Base-by-base conservation (phyloP, 192 early-diverging fungal genomes). In the Coemansia sp. region DNA sequence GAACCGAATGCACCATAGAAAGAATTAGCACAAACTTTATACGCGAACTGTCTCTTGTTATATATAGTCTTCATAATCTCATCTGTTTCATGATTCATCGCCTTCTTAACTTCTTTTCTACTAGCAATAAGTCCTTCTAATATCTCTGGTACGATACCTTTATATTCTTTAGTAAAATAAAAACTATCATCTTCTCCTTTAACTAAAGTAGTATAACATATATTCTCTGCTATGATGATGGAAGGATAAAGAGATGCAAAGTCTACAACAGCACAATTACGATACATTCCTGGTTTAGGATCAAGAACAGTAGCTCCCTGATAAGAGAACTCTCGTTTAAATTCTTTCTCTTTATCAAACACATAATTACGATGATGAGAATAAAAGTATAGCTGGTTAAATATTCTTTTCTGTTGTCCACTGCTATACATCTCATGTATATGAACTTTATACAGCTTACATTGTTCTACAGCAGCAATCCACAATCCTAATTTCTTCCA, bases 351-450 rank as follows among this genome's bases (percentile, higher is more conserved):
- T 33, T 73, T 68, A 45, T 68, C 61, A 38, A 68, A 66, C 1
- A 66, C 65, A 57, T 73, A 73, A 3, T 35, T 43, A 34, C 37
- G 57, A 5, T 39, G 35, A 32, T 73, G 66, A 51, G 65, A 51
- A 56, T 73, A 61, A 15, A n/a, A 67, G 57, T 68, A 73, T 0
- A 73, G 72, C 33, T 67, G 66, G 60, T 67, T 62, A 28, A 69
- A 69, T 5, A 73, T 73, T 48, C 65, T 62, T 39, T 73, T 73
- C 54, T 73, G 72, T 64, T 73, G 72, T n/a, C 72, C 72, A 67
- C 65, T 55, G 56, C 66, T 73, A 34, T 73, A 73, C 52, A 73
- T 35, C 9, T 67, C 59, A 48, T 73, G 59, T 9, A 73, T 18
- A 39, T 61, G 28, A 15, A 67, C 51, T 51, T 55, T 60, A 52